Conservation (phyloP, 2,329 filamentous ascomycete genomes). For the Decorospora gaudefroyi region DNA sequence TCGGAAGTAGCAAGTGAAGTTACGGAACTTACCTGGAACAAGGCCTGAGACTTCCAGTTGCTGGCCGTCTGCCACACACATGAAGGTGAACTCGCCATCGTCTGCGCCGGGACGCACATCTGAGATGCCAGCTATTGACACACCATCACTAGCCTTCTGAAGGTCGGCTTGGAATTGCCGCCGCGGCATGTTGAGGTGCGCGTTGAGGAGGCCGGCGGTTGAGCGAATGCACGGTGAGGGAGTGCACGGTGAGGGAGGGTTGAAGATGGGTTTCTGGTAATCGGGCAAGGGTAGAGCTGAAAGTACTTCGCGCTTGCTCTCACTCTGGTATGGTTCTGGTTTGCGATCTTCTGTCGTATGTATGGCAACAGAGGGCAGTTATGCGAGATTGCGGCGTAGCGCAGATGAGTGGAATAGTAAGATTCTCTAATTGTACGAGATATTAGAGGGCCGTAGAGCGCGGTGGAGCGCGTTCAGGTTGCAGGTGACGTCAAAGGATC, state of each 20-base stretch:
- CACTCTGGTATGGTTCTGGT: not conserved
- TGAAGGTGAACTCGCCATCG: constrained; percentile 73
- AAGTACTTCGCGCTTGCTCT: too few species aligned
- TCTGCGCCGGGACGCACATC: constrained; percentile 66
- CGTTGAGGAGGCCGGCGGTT: constrained; percentile 8
- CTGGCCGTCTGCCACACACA: constrained; percentile 38
- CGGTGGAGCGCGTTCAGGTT: not conserved
- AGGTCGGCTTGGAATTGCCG: constrained; percentile 67
- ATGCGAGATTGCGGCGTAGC: constrained; percentile 8
- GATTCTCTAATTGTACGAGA: not conserved
- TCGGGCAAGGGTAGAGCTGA: too few species aligned
- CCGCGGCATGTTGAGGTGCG: constrained; percentile 61
- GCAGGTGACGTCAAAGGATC: constrained; percentile 11
- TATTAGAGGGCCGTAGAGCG: not conserved
- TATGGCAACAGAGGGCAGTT: too few species aligned
- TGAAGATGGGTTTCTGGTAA: too few species aligned
- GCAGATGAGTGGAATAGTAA: constrained; percentile 1
- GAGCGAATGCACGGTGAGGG: constrained; percentile 3
- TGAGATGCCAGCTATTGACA: constrained; percentile 56
- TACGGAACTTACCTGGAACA: constrained; percentile 31
- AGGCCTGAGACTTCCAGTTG: constrained; percentile 48
- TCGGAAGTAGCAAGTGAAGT: not conserved
- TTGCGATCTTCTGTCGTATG: not conserved
- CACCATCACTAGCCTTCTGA: constrained; percentile 47
- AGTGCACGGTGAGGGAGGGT: too few species aligned